phyloP scores from a whole-genome alignment of 176 grass and related monocot genomes.

The Juncus effusus region DNA sequence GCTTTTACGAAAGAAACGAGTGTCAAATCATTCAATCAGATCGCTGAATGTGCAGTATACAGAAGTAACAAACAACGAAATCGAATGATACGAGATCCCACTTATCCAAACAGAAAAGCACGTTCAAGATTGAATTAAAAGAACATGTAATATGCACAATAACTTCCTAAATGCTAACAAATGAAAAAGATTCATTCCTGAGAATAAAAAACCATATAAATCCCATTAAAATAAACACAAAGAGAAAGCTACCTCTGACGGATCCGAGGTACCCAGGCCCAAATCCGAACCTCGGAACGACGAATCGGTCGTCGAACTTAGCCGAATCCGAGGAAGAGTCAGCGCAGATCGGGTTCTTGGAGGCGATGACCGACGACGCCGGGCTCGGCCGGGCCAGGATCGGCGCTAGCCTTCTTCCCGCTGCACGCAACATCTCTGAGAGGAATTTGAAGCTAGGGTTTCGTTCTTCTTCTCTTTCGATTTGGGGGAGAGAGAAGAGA shows the following conservation, averaged over 20 bases:
- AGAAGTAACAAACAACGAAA: no score
- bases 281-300: background rate
- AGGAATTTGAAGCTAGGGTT: constrained; percentile 18
- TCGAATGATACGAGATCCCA: no score
- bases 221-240: background rate
- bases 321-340: constrained; percentile 9
- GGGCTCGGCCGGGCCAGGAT: constrained; percentile 22
- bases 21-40: no score
- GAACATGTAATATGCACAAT: no score
- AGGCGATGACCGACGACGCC: constrained; percentile 17
- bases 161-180: no score
- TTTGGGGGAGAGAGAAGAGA: background rate
- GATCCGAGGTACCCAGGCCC: constrained; percentile 23
- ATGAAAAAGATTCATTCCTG: no score
- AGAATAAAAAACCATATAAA: background rate
- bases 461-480: constrained; percentile 8
- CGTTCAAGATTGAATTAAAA: no score
- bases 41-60: no score
- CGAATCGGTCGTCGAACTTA: background rate
- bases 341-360: constrained; percentile 27
- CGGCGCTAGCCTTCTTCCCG: constrained; percentile 29
- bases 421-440: constrained; percentile 13
- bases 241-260: constrained; percentile 1
- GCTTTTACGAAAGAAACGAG: no score
- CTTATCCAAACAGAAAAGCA: no score